Conservation (phyloP, 1,139 yeast genomes). For the Taphrina deformans region DNA sequence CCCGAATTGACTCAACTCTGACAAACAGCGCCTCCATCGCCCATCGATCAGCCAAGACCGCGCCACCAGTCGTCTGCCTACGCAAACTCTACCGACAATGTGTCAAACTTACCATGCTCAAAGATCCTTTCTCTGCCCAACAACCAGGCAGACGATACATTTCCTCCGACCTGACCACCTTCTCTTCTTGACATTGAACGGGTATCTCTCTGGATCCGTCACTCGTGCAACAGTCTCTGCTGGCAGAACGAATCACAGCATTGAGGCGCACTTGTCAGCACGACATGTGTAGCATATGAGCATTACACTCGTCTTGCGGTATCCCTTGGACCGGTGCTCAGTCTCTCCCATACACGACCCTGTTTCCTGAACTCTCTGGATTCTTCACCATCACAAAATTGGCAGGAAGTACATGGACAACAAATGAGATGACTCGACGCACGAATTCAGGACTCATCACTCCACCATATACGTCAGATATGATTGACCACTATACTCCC, state of each 20-base stretch:
- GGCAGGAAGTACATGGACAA: background rate
- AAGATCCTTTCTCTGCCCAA: background rate
- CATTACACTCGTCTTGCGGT: background rate
- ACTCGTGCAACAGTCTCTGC: background rate
- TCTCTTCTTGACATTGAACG: too few relatives aligned
- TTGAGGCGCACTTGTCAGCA: background rate
- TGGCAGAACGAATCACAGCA: background rate
- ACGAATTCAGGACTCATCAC: conserved; percentile 9
- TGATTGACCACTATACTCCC: conserved; percentile 15
- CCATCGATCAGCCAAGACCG: conserved; percentile 7
- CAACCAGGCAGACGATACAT: background rate
- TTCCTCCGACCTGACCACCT: too few relatives aligned
- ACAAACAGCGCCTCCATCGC: conserved; percentile 13
- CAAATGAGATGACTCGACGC: conserved; percentile 13
- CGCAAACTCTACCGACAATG: conserved; percentile 7
- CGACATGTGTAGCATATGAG: background rate
- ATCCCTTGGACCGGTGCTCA: background rate
- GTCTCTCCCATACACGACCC: background rate
- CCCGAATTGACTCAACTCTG: background rate
- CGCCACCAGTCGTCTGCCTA: conserved; percentile 3
- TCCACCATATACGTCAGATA: conserved; percentile 5
- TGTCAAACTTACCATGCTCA: conserved; percentile 2
- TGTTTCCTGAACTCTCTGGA: background rate
- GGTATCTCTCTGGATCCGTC: background rate
- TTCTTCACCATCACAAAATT: background rate